Evolutionary conservation across 176 grass and related monocot species (phyloP), one percentile per base, ranked within the genome.

Genomic region (Tillandsia leiboldiana): DNA sequence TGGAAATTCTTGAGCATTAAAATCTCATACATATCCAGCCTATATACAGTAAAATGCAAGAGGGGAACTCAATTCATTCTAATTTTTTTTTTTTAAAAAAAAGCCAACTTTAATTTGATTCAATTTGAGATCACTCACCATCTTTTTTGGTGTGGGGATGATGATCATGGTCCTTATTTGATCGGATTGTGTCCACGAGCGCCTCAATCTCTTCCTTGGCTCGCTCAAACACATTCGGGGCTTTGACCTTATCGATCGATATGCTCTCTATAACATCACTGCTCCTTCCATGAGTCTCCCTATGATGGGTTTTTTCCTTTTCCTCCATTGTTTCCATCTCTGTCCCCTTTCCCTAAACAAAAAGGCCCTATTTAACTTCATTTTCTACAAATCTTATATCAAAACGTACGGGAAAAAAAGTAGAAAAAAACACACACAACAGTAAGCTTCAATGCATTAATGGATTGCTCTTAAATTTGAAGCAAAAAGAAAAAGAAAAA

Each of bases 121-220:
- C 1, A 61, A 9, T 61, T 61, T 61, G n/a, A n/a, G 22, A 14
- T n/a, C 22, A 18, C 14, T 61, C 22, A 61, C 56, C 56, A 61
- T 23, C 56, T 61, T 4, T 61, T 10, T 18, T 42, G 33, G 33
- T 42, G 33, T 7, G 33, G 33, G 33, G 33, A 42, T 42, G 4
- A 42, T 42, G 33, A 42, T 42, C 33, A 80, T 70, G 69, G 2
- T 77, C 83, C 73, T 80, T 83, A 0, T 27, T 68, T 64, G 82
- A 65, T 47, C 65, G 71, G 14, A 88, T 11, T 50, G 49, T 72
- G 15, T 68, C 81, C 70, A 72, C 17, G 61, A 88, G 49, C 22
- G 74, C 53, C 59, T 68, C 78, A 48, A 81, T 29, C 48, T 82
- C 81, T 51, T 78, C 86, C 74, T 80, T 83, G 65, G 85, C 70